Evolutionary conservation across 441 rosid genomes (phyloP).

Genomic region (Cnidoscolus chayamansa): DNA sequence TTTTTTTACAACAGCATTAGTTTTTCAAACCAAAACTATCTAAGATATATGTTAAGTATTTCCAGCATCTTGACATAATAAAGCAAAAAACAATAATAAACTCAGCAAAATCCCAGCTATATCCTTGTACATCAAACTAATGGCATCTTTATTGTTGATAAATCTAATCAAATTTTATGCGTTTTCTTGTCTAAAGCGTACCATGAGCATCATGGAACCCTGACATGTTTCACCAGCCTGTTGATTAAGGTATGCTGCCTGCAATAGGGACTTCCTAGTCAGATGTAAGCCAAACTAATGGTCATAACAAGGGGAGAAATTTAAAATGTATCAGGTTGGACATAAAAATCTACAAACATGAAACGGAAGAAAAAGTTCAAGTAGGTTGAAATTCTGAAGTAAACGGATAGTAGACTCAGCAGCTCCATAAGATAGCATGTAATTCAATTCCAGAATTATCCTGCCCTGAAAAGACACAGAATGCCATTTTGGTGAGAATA

Average conservation of each 20-base stretch:
- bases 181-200: constrained; percentile 32
- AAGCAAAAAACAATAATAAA: neutral
- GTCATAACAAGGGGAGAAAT: neutral
- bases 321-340: constrained; percentile 11
- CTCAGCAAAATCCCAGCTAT: neutral
- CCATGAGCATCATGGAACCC: constrained; percentile 69
- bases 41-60: neutral
- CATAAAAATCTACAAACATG: constrained; percentile 49
- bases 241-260: constrained; percentile 76
- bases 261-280: constrained; percentile 29
- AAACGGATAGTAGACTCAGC: constrained; percentile 69
- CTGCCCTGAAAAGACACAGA: constrained; percentile 57
- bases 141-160: constrained; percentile 17
- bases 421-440: constrained; percentile 95
- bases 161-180: neutral
- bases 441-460: constrained; percentile 81
- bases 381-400: constrained; percentile 75
- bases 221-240: constrained; percentile 36
- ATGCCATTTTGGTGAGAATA: constrained; percentile 21
- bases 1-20: neutral
- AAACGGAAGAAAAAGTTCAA: constrained; percentile 71
- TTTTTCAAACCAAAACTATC: neutral
- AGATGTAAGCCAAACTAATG: constrained; percentile 19
- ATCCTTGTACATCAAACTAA: neutral
- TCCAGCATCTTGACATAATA: neutral